Percentiles rank a stretch among this genome's conserved stretches.
Conservation (phyloP, 1,284 basidiomycete genomes). For the Marasmius oreades region DNA sequence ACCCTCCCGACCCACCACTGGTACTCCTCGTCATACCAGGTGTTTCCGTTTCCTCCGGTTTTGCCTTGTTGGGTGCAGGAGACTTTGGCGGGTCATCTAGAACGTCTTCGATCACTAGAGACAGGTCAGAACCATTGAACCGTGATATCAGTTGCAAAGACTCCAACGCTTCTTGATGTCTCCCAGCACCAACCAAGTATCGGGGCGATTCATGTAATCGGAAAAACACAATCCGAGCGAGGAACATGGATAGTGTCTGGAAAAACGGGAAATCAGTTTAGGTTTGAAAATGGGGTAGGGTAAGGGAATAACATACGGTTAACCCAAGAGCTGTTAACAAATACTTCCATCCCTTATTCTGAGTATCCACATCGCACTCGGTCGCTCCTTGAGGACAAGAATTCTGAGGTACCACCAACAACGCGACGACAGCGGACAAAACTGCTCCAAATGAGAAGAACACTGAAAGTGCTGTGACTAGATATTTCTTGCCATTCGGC, state of each 20-base stretch:
- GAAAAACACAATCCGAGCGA: conserved; percentile 86
- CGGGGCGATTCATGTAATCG: conserved; percentile 90
- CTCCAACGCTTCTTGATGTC: conserved; percentile 78
- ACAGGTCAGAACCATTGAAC: conserved; percentile 75
- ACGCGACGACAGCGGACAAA: conserved; percentile 74
- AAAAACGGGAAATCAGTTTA: background rate
- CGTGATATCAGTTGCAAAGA: conserved; percentile 79
- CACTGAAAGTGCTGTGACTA: conserved; percentile 92
- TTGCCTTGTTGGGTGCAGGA: conserved; percentile 3
- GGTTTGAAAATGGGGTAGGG: background rate
- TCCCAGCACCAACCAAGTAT: conserved; percentile 83
- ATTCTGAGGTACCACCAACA: conserved; percentile 72
- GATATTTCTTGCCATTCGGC: conserved; percentile 86
- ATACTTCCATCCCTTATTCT: conserved; percentile 87
- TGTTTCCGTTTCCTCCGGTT: background rate
- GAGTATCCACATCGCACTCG: conserved; percentile 59
- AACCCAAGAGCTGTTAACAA: conserved; percentile 72
- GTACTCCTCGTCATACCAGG: background rate
- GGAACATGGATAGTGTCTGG: conserved; percentile 85
- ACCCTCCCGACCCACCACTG: background rate
- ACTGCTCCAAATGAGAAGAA: conserved; percentile 95
- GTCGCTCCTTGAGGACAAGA: conserved; percentile 55
- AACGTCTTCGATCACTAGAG: conserved; percentile 71
- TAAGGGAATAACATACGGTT: conserved; percentile 46
- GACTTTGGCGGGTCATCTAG: conserved; percentile 40